A percentile compares a stretch with the other conserved stretches of the same genome.
Evolutionary conservation across 495 filamentous ascomycete species (phyloP).

Genomic region (Evernia prunastri): DNA sequence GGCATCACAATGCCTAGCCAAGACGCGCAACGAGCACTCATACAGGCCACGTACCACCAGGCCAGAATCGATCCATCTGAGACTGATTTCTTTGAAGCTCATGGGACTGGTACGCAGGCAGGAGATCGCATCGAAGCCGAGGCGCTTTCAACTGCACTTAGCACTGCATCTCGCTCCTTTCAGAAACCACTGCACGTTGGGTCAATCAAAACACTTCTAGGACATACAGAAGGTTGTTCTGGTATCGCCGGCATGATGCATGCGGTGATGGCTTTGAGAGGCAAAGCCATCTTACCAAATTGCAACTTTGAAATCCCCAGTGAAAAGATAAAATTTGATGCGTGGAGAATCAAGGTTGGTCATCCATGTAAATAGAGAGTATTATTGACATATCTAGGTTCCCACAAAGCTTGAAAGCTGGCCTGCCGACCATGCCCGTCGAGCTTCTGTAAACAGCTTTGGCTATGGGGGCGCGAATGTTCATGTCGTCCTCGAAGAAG

Average conservation of each 20-base stretch:
- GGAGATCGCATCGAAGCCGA: conserved; percentile 45
- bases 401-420: neutral
- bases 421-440: conserved; percentile 7
- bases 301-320: conserved; percentile 41
- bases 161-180: conserved; percentile 26
- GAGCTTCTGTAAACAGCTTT: conserved; percentile 40
- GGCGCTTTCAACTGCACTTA: conserved; percentile 11
- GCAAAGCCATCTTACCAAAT: conserved; percentile 43
- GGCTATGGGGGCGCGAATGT: conserved; percentile 48
- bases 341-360: conserved; percentile 16
- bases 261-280: conserved; percentile 43
- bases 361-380: no score
- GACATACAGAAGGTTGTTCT: conserved; percentile 46
- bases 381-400: neutral
- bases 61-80: conserved; percentile 22
- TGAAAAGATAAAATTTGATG: conserved; percentile 26
- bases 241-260: conserved; percentile 52
- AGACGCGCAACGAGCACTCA: conserved; percentile 25
- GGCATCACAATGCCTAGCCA: conserved; percentile 33
- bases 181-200: conserved; percentile 42
- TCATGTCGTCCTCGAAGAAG: conserved; percentile 33
- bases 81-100: conserved; percentile 35
- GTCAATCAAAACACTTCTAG: conserved; percentile 50
- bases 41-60: conserved; percentile 20
- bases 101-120: conserved; percentile 46